Base-by-base conservation (phyloP, 805 yeast genomes). In the Saccharomycopsis sp. region DNA sequence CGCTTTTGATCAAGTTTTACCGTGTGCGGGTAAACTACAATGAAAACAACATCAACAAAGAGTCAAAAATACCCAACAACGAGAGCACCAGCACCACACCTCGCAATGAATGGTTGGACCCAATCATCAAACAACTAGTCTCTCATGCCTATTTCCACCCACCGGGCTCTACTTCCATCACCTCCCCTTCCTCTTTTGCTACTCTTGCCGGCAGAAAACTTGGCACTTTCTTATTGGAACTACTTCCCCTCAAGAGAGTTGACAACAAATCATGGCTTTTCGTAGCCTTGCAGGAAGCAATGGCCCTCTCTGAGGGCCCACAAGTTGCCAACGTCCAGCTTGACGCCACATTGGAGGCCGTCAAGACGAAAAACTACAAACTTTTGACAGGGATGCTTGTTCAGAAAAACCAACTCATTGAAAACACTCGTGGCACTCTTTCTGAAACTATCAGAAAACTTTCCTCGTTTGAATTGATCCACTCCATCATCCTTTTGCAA, bases 401-500 rank as follows among this genome's bases (percentile, higher is more conserved):
- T 3, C 36, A 46, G 6, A 57, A 53, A 36, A 18, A 42, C 30
- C 38, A 45, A 17, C 23, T 41, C 8, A 33, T 38, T 19, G 31
- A 18, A 35, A 61, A 48, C 19, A 15, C 64, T 21, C 54, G 60
- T 3, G 56, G 61, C 43, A 46, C 54, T 27, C 59, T 67, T 43
- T 20, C 26, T 6, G 9, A 9, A 25, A 9, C 9, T 9, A 19
- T 41, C 6, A 41, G 41, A 22, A 71, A 74, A 50, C 55, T 78
- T 47, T 62, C 64, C 43, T 80, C 86, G 32, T 80, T 89, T 53
- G 94, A 86, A 57, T 62, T 84, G 27, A 63, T 89, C 34, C 73
- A 83, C 42, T 80, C 95, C 0, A 74, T 83, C 71, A 79, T 80
- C 3, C 59, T 87, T 17, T 55, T 89, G 10, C 95, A 86, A 56